Base-by-base conservation (phyloP, 805 yeast genomes). In the Monosporozyma solicola region DNA sequence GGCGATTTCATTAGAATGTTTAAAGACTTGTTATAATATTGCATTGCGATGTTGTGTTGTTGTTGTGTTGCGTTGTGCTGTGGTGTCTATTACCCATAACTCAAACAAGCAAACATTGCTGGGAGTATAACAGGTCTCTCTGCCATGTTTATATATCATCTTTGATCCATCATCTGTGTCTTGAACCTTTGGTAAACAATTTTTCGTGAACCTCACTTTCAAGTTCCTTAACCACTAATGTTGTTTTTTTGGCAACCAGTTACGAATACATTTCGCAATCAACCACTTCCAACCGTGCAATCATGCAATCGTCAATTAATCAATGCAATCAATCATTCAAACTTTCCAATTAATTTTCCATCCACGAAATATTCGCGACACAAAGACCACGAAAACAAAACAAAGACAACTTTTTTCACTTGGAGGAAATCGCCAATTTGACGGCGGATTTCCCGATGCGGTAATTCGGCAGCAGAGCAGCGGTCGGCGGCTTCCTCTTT, bases 1-100 rank as follows among this genome's bases (percentile, higher is more conserved):
- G 90, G 89, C 2, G 85, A 74, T 59, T 76, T 76, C 70, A 83
- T 72, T 58, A 84, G 76, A 50, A 82, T 68, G 53, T 75, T 72
- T 57, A 84, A 75, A 48, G 88, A 87, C 71, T 84, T 76, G 29
- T 71, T 59, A 62, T 78, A 61, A 53, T 58, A 60, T 49, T 59
- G 58, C 61, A 63, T 58, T 41, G 54, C 54, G 41, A 32, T 39
- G 44, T 49, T 33, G 22, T 35, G 29, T 39, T 43, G 39, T n/a
- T 27, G 33, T 22, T 20, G 27, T 43, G 20, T 48, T 22, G 29
- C 20, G 20, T 27, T 27, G 7, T 1, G 7, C 29, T 27, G 29
- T 27, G 29, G 29, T 5, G 29, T 27, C 7, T 27, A 27, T 7
- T 5, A 27, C 20, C 20, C 20, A 20, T 20, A 20, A 20, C 20